phyloP scores from a whole-genome alignment of 2,329 filamentous ascomycete genomes.

The Gaeumannomyces sp. region DNA sequence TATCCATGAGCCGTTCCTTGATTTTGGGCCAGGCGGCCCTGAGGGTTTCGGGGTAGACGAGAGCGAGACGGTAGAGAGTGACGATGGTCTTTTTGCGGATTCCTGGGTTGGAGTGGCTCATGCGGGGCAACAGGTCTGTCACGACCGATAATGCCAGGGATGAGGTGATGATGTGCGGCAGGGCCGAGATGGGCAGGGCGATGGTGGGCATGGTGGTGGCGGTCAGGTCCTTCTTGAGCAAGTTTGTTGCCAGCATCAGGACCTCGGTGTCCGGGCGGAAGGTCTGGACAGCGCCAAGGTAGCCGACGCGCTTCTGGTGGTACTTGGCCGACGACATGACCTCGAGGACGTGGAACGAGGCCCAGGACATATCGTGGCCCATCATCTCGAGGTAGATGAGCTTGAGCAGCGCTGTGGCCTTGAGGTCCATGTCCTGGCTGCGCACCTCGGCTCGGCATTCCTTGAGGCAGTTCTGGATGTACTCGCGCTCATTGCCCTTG shows the following conservation, averaged over 20 bases:
- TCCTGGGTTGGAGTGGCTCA: constrained; percentile 77
- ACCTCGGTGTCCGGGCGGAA: constrained; percentile 95
- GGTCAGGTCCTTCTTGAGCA: constrained; percentile 89
- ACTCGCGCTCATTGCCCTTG: constrained; percentile 91
- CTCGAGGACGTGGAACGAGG: constrained; percentile 94
- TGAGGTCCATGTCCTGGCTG: constrained; percentile 93
- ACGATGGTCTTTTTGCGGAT: constrained; percentile 96
- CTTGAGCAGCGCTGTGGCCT: constrained; percentile 92
- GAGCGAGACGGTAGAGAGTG: constrained; percentile 82
- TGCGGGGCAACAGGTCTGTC: constrained; percentile 75
- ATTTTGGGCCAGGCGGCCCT: constrained; percentile 95
- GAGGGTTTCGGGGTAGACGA: constrained; percentile 95
- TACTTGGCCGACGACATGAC: constrained; percentile 98
- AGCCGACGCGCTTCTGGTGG: constrained; percentile 90
- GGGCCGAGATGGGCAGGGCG: constrained; percentile 75
- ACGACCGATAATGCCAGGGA: constrained; percentile 87
- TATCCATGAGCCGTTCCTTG: constrained; percentile 87
- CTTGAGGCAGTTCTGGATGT: constrained; percentile 86
- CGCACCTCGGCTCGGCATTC: constrained; percentile 94
- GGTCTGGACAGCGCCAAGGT: constrained; percentile 91
- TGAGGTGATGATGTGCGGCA: constrained; percentile 93
- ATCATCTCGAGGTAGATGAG: constrained; percentile 98
- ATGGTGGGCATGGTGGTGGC: constrained; percentile 69
- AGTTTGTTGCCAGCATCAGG: constrained; percentile 92
- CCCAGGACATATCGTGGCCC: constrained; percentile 99